Conservation (phyloP, 2,329 filamentous ascomycete genomes). For the Alternaria gansuensis region DNA sequence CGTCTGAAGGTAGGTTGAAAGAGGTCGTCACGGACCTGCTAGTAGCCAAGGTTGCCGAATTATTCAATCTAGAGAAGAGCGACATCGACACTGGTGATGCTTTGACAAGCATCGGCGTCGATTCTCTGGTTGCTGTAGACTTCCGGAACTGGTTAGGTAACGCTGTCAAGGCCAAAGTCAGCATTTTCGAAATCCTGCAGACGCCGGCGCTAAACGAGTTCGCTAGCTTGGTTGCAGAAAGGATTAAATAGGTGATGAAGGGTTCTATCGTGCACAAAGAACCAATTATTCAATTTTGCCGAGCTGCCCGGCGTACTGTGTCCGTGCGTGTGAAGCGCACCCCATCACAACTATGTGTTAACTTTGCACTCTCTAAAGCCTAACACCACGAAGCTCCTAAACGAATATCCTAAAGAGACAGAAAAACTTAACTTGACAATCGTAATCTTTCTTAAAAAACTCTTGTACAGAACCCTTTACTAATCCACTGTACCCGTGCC, state of each 20-base stretch:
- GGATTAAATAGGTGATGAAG: not conserved
- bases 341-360: no score
- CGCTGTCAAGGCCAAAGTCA: constrained; percentile 7
- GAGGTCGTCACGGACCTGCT: not conserved
- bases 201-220: constrained; percentile 6
- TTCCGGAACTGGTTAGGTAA: constrained; percentile 12
- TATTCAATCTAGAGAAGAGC: constrained; percentile 1
- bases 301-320: no score
- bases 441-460: no score
- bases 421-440: no score
- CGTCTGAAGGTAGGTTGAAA: not conserved
- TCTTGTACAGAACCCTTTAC: no score
- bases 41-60: constrained; percentile 5
- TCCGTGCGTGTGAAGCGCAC: no score
- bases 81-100: constrained; percentile 3
- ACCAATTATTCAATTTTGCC: no score
- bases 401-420: no score
- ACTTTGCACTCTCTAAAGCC: no score
- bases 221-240: not conserved
- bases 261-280: no score
- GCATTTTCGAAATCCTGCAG: constrained; percentile 12
- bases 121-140: constrained; percentile 12
- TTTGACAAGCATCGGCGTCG: constrained; percentile 8
- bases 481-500: no score
- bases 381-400: no score